These are phyloP conservation scores for Suillus variegatus DNA, from an alignment of 768 basidiomycete species.

Conservation along the genomic window DNA sequence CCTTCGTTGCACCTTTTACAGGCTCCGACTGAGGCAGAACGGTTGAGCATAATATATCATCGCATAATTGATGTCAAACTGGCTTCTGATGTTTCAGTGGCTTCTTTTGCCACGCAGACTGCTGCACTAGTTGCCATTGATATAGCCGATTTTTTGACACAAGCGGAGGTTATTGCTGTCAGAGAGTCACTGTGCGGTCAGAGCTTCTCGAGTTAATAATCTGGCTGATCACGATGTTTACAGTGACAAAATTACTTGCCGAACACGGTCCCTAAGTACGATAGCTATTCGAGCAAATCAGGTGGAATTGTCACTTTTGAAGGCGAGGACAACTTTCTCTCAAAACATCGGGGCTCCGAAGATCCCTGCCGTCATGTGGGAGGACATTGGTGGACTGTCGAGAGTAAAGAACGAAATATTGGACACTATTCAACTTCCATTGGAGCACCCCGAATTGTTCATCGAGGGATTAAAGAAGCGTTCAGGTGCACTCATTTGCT, in stretches of 20 bases:
- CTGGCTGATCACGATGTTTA: conserved; percentile 1
- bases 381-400: conserved; percentile 92
- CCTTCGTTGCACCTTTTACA: conserved; percentile 29
- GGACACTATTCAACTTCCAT: conserved; percentile 91
- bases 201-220: not conserved
- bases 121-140: conserved; percentile 89
- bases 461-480: conserved; percentile 91
- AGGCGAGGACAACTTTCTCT: conserved; percentile 77
- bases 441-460: conserved; percentile 90
- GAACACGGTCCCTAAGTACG: not conserved
- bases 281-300: conserved; percentile 45
- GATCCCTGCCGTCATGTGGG: conserved; percentile 95
- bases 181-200: conserved; percentile 16
- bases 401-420: conserved; percentile 89
- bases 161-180: conserved; percentile 53
- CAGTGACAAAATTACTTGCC: not conserved
- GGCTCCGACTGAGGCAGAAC: conserved; percentile 81
- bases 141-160: conserved; percentile 65
- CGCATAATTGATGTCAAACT: conserved; percentile 41
- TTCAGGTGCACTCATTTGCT: conserved; percentile 58
- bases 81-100: conserved; percentile 79
- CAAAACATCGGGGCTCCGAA: conserved; percentile 97
- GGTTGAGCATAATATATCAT: conserved; percentile 55
- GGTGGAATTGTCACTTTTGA: conserved; percentile 69
- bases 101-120: conserved; percentile 76